phyloP scores from a whole-genome alignment of 2,329 filamentous ascomycete genomes.

The Colletotrichum sp. region DNA sequence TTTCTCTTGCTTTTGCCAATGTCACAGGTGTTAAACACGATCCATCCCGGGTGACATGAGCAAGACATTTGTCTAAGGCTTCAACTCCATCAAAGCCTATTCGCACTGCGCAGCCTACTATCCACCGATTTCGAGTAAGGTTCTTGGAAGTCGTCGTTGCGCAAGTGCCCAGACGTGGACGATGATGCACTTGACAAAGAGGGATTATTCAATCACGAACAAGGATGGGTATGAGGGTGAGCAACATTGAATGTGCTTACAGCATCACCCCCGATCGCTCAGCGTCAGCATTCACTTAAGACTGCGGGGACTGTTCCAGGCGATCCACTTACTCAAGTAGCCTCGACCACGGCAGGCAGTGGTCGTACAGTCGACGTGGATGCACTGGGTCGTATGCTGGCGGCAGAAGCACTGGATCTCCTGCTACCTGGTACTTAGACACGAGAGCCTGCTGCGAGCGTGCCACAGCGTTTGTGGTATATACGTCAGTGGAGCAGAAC shows the following conservation, averaged over 20 bases:
- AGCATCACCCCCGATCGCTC: neutral
- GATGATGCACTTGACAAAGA: neutral
- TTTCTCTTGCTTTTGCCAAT: neutral
- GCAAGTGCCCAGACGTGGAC: neutral
- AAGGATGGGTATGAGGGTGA: neutral
- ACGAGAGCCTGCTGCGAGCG: neutral
- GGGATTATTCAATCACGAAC: neutral
- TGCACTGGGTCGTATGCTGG: neutral
- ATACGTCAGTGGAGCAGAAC: neutral
- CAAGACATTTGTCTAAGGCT: neutral
- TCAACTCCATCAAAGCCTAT: neutral
- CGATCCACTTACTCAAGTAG: rapidly evolving
- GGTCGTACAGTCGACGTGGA: neutral
- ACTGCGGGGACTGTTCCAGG: neutral
- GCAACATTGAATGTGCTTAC: neutral
- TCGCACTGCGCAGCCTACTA: neutral
- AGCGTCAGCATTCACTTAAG: rapidly evolving
- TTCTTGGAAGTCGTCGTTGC: rapidly evolving
- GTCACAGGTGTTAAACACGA: rapidly evolving
- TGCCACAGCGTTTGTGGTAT: rapidly evolving
- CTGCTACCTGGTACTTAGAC: neutral
- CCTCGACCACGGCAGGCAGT: neutral
- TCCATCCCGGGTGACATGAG: rapidly evolving
- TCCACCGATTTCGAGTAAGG: neutral
- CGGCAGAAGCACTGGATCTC: neutral